Percentiles rank a stretch among this genome's conserved stretches.
phyloP scores from a whole-genome alignment of 2,329 filamentous ascomycete species.

The Leptographium flavum region DNA sequence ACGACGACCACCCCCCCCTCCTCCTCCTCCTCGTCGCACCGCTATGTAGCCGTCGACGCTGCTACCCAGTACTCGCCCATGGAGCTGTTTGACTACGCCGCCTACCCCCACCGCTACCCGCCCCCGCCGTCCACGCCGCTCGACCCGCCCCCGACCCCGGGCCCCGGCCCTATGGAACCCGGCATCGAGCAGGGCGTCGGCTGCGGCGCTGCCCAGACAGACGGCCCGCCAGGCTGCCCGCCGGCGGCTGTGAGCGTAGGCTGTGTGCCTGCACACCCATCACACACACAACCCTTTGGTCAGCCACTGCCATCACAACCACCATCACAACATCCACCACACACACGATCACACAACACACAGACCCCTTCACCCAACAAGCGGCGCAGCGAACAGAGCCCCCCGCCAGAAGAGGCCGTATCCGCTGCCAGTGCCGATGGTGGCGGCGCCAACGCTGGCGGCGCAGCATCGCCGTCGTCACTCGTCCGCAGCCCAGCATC shows the following conservation, averaged over 20 bases:
- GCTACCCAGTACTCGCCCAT: slow-evolving; percentile 34
- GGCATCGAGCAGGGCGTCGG: slow-evolving; percentile 13
- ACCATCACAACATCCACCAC: not conserved
- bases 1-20: not conserved
- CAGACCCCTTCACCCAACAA: slow-evolving; percentile 18
- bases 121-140: slow-evolving; percentile 5
- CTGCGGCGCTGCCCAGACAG: not conserved
- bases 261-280: not conserved
- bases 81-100: slow-evolving; percentile 27
- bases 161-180: slow-evolving; percentile 14
- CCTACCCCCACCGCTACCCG: slow-evolving; percentile 4
- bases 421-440: too few relatives aligned
- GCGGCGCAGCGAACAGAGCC: slow-evolving; percentile 28
- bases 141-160: slow-evolving; percentile 17
- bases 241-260: too few relatives aligned
- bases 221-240: not conserved
- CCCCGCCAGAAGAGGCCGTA: slow-evolving; percentile 12
- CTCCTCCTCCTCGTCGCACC: not conserved
- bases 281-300: not conserved
- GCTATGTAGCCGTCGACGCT: slow-evolving; percentile 22
- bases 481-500: slow-evolving; percentile 2
- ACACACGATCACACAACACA: not conserved
- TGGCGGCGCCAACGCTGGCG: slow-evolving; percentile 4
- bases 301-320: not conserved
- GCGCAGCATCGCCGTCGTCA: slow-evolving; percentile 7